phyloP scores from a whole-genome alignment of 257 asterid genomes.

The Ligustrum vulgare region DNA sequence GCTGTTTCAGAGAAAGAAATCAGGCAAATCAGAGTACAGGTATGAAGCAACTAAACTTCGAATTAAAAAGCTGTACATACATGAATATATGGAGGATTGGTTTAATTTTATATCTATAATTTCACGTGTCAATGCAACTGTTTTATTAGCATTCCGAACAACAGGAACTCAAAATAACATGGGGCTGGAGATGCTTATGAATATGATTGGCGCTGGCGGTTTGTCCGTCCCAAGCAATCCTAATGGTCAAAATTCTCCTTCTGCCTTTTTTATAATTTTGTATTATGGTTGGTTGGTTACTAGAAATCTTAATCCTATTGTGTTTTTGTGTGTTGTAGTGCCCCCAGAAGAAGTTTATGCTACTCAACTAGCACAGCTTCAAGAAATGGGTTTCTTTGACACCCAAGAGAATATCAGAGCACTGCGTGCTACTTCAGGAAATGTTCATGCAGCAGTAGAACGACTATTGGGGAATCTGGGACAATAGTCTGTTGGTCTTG shows the following conservation, averaged over 20 bases:
- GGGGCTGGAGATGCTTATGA: conserved; percentile 48
- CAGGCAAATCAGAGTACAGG: conserved; percentile 42
- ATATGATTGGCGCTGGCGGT: conserved; percentile 50
- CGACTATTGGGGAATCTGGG: conserved; percentile 55
- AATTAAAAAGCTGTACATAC: not conserved
- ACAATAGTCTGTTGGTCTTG: conserved; percentile 21
- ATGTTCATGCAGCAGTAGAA: conserved; percentile 63
- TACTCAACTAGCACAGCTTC: conserved; percentile 56
- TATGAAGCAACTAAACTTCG: conserved; percentile 19
- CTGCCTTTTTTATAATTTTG: not conserved
- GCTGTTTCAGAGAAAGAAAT: conserved; percentile 41
- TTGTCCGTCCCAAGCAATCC: conserved; percentile 36
- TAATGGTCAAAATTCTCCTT: conserved; percentile 29
- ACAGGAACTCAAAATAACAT: conserved; percentile 34
- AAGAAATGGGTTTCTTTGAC: conserved; percentile 65
- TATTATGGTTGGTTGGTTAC: not conserved
- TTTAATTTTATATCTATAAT: not conserved
- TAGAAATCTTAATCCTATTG: conserved; percentile 1
- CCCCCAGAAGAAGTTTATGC: conserved; percentile 66
- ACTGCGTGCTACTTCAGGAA: conserved; percentile 54
- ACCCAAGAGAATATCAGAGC: conserved; percentile 58
- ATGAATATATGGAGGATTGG: not conserved
- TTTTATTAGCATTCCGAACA: conserved; percentile 1
- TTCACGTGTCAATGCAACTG: conserved; percentile 7
- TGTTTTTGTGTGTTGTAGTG: conserved; percentile 27